phyloP scores from a whole-genome alignment of 768 basidiomycete species.

The Mycena vitilis region DNA sequence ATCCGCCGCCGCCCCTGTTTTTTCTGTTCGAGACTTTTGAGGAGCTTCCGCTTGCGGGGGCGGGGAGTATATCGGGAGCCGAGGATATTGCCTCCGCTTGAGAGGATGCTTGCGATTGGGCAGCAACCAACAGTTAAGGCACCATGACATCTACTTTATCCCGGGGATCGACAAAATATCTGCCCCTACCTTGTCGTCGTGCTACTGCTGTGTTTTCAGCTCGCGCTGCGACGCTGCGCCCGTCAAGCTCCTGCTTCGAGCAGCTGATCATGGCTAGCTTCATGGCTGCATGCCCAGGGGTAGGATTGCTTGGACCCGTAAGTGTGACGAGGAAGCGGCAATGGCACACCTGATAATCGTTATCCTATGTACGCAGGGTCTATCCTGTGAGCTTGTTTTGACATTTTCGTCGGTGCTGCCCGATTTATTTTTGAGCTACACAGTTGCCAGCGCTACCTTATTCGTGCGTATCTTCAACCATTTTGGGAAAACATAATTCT shows the following conservation, averaged over 20 bases:
- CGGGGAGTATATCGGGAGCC: no score
- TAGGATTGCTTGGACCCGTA: constrained; percentile 12
- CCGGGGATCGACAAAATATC: no score
- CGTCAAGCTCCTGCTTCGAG: neutral
- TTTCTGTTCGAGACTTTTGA: no score
- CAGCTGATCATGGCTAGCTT: neutral
- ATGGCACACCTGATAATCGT: neutral
- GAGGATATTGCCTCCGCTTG: no score
- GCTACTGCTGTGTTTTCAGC: no score
- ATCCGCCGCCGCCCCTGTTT: no score
- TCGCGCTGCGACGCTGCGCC: neutral
- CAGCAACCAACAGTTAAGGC: no score
- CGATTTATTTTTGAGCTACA: neutral
- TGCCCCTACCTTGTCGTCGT: no score
- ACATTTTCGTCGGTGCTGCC: neutral
- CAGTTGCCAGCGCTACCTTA: constrained; percentile 27
- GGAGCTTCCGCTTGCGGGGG: no score
- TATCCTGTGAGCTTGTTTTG: constrained; percentile 16
- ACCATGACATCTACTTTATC: no score
- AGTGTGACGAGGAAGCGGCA: neutral
- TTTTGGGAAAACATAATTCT: neutral
- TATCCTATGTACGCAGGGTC: neutral
- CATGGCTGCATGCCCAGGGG: neutral
- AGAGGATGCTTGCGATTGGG: no score
- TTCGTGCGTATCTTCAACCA: constrained; percentile 18